A percentile compares a stretch with the other conserved stretches of the same genome.
Evolutionary conservation across 768 basidiomycete genomes (phyloP).

Genomic region (Lactarius sanguifluus): DNA sequence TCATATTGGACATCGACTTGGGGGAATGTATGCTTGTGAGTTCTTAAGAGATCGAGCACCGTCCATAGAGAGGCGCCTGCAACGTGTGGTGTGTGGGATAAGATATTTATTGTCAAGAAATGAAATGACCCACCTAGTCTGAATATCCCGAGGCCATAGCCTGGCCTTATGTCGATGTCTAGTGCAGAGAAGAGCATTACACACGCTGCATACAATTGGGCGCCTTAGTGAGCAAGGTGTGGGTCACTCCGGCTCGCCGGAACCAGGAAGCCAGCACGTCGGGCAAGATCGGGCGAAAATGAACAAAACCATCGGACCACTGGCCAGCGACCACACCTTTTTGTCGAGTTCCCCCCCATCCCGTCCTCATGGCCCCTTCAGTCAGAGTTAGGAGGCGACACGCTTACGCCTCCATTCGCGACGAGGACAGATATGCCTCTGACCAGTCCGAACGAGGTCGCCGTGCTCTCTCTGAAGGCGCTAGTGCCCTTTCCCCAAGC

Average conservation of each 20-base stretch:
- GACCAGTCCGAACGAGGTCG: constrained; percentile 11
- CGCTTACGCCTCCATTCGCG: constrained; percentile 22
- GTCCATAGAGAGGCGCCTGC: constrained; percentile 78
- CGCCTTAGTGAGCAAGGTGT: neutral
- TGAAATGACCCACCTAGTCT: constrained; percentile 54
- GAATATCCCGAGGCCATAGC: constrained; percentile 73
- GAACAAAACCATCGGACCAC: neutral
- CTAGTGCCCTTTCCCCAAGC: neutral
- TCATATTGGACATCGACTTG: constrained; percentile 85
- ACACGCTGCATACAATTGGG: neutral
- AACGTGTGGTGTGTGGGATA: constrained; percentile 1
- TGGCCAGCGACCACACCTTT: neutral
- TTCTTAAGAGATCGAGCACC: constrained; percentile 64
- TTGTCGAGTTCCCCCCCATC: neutral
- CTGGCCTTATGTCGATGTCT: constrained; percentile 75
- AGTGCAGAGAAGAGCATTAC: constrained; percentile 59
- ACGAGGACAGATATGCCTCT: constrained; percentile 7
- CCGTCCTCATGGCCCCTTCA: constrained; percentile 14
- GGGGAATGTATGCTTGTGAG: constrained; percentile 67
- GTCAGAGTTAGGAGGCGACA: constrained; percentile 25
- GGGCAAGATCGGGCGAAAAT: constrained; percentile 5
- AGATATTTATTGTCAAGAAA: neutral
- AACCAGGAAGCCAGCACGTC: neutral
- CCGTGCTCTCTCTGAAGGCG: constrained; percentile 1
- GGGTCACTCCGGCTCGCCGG: neutral